Conservation (phyloP, 2,329 filamentous ascomycete species). For the Penicillium sp. region DNA sequence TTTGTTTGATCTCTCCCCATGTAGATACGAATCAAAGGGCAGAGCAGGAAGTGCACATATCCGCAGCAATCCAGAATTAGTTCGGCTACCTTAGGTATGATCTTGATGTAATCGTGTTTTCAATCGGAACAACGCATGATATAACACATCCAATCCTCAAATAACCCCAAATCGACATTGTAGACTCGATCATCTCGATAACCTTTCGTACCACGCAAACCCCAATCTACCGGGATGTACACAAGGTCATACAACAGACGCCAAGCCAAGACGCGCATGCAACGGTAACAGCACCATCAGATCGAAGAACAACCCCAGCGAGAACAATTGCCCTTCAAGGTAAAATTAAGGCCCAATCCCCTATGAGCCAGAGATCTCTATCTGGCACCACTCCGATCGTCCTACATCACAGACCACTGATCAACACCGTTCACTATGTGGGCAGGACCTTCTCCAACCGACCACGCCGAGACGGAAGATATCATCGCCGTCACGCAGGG, state of each 20-base stretch:
- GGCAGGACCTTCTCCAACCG: constrained; percentile 6
- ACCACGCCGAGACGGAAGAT: constrained; percentile 14
- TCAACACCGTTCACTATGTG: constrained; percentile 8
- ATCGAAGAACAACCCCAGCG: background rate
- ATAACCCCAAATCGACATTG: constrained; percentile 1
- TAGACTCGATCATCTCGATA: constrained; percentile 26
- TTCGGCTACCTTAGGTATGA: constrained; percentile 2
- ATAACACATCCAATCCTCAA: no score
- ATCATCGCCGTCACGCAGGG: constrained; percentile 28
- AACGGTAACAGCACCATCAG: constrained; percentile 8
- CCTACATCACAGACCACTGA: no score
- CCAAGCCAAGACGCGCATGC: constrained; percentile 2
- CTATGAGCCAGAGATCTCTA: background rate
- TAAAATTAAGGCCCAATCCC: background rate
- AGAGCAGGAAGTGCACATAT: constrained; percentile 11
- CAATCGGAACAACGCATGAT: no score
- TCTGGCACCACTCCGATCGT: no score
- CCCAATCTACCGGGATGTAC: constrained; percentile 2
- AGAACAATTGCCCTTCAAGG: background rate
- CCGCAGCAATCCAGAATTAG: constrained; percentile 5
- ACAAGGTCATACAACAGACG: constrained; percentile 7
- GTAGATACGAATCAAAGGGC: constrained; percentile 1
- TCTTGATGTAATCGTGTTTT: constrained; percentile 5
- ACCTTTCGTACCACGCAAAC: constrained; percentile 8
- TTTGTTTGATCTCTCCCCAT: background rate